Base-by-base conservation (phyloP, 2,329 filamentous ascomycete genomes). In the Sporothrix brunneoviolacea region DNA sequence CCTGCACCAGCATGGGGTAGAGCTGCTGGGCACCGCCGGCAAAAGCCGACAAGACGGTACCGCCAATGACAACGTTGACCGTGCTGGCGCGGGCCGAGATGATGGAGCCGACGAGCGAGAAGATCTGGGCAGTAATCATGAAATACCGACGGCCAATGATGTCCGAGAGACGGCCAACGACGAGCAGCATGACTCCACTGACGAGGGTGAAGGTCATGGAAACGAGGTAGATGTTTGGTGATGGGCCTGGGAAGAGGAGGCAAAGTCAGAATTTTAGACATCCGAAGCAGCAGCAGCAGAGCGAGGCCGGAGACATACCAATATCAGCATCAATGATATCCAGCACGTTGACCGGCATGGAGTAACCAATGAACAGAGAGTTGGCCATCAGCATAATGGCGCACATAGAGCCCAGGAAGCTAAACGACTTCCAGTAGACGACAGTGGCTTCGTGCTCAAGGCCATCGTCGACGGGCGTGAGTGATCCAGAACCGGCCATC, bases 81-180 rank as follows among this genome's bases (percentile, higher is more conserved):
- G 57, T 63, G 21, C 60, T 54, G 0, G 68, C 64, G 0, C 59
- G 59, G 16, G 58, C 65, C 32, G 64, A 65, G 8, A 70, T 55
- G 46, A 69, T 63, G 53, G 60, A 64, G 12, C 68, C 67, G 18
- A 68, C 42, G 19, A 68, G 55, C 1, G 61, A 61, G 22, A 70
- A 58, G 0, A 58, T 24, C 15, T 57, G 60, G 8, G 59, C 60
- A 41, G 51, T 55, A 32, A 71, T 60, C 8, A 67, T 62, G 51
- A 68, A 62, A 61, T 65, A 70, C 49, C 68, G 62, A 15, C 69
- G 64, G 22, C 69, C 69, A 48, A 68, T 68, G 21, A 71, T 62
- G 54, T 71, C 66, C 2, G 63, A 66, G 4, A 72, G 58, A 18
- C 70, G 50, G 8, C 50, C 50, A 18, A 52, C 38, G 13, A 52